Percentiles rank a stretch among this genome's conserved stretches.
These are phyloP conservation scores for Solanum lignicaule DNA, from an alignment of 257 asterid species.

Conservation along the genomic window DNA sequence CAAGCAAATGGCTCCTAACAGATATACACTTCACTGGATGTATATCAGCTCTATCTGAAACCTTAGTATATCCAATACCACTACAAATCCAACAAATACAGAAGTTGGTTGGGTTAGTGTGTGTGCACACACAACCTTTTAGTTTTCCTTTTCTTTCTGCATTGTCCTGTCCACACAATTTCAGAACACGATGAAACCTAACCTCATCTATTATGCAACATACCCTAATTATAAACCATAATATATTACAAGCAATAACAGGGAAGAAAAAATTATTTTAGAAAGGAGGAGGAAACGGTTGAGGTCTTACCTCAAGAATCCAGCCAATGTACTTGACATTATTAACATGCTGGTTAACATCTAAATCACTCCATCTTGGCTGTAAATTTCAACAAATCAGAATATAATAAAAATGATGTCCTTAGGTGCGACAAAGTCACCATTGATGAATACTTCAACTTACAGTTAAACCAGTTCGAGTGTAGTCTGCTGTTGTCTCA, in stretches of 20 bases:
- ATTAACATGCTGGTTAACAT: conserved; percentile 93
- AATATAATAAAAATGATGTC: neutral
- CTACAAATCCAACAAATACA: neutral
- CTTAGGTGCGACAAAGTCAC: neutral
- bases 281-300: neutral
- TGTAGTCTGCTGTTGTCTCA: conserved; percentile 50
- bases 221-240: neutral
- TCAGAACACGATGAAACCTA: neutral
- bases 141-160: neutral
- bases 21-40: neutral
- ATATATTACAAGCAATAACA: neutral
- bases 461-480: conserved; percentile 79
- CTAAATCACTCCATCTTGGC: conserved; percentile 93
- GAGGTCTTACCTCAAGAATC: conserved; percentile 81
- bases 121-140: neutral
- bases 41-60: neutral
- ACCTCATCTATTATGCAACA: neutral
- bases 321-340: conserved; percentile 93
- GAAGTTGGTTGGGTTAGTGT: neutral
- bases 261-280: neutral
- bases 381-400: conserved; percentile 18
- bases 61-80: neutral
- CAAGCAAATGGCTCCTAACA: neutral
- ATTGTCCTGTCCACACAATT: neutral
- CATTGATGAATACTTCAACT: conserved; percentile 17